Evolutionary conservation across 2,329 filamentous ascomycete species (phyloP).

Genomic region (Talaromyces marneffei): DNA sequence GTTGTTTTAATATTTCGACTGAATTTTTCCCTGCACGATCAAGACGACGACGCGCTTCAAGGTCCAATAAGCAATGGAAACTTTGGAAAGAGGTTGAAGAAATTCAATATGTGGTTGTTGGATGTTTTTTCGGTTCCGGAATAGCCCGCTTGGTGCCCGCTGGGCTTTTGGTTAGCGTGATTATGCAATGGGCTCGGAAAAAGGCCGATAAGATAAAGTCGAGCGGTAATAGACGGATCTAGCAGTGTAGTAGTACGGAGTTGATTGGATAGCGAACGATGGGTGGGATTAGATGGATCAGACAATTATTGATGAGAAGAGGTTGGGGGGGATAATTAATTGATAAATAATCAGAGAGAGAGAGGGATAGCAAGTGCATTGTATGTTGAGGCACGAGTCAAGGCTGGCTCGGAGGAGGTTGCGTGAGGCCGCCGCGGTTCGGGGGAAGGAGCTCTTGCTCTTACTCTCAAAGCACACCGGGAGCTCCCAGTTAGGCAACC

Average conservation of each 20-base stretch:
- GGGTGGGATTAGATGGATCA: neutral
- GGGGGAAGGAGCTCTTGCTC: neutral
- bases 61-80: neutral
- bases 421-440: neutral
- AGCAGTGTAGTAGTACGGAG: neutral
- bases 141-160: constrained; percentile 6
- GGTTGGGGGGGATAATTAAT: neutral
- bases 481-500: constrained; percentile 7
- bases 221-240: neutral
- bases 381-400: neutral
- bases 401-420: neutral
- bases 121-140: constrained; percentile 1
- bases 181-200: constrained; percentile 2
- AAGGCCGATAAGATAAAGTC: constrained; percentile 5
- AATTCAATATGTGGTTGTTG: neutral
- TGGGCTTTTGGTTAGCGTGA: neutral
- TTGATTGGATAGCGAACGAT: neutral
- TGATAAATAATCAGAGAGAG: neutral
- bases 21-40: neutral
- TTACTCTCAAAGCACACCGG: constrained; percentile 2
- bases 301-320: neutral
- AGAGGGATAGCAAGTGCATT: neutral
- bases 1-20: constrained; percentile 4
- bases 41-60: constrained; percentile 3
- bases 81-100: constrained; percentile 6